Evolutionary conservation across 73 alveolate genomes (phyloP), one percentile per base, ranked within the genome.

Genomic region (Paramecium biaurelia): DNA sequence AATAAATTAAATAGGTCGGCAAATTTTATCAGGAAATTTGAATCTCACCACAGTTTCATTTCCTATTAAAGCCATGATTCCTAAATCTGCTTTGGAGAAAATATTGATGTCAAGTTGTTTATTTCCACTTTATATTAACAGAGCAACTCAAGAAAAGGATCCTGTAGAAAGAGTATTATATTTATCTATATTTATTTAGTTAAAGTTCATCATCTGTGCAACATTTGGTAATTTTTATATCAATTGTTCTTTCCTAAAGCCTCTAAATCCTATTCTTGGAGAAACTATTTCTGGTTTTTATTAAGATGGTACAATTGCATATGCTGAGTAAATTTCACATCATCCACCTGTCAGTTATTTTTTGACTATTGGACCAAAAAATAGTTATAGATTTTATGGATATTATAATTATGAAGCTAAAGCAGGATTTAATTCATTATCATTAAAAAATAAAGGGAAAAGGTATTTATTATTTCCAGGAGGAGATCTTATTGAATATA

Each of bases 191-290:
- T 32, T 32, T 32, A 2, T 34, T 18, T 86, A 49, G 21, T 49
- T 49, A 18, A 49, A 49, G 21, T 7, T 49, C n/a, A 18, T 93
- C 4, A 70, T 94, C 35, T 57, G 95, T 12, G 93, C 96, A 2
- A 45, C 85, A 49, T 30, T 96, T 53, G 94, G 96, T 24, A 86
- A 32, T 5, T 32, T 32, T 32, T 32, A 32, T 32, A 0, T 32
- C 4, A n/a, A 32, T 32, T 32, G 37, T 32, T 38, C 88, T 7
- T 92, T 87, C 49, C 85, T 85, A 5, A 98, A 98, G 58, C 99
- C 99, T 6, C 97, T 98, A 85, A 98, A 98, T 93, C 99, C 99
- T 0, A 96, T 95, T 37, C 86, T 98, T 14, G 99, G 99, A 56
- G 99, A 98, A 92, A 98, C 99, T 8, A 96, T 95, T 79, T 97